A percentile compares a stretch with the other conserved stretches of the same genome.
Evolutionary conservation across 2,329 filamentous ascomycete genomes (phyloP).

Genomic region (Escovopsis sp.): DNA sequence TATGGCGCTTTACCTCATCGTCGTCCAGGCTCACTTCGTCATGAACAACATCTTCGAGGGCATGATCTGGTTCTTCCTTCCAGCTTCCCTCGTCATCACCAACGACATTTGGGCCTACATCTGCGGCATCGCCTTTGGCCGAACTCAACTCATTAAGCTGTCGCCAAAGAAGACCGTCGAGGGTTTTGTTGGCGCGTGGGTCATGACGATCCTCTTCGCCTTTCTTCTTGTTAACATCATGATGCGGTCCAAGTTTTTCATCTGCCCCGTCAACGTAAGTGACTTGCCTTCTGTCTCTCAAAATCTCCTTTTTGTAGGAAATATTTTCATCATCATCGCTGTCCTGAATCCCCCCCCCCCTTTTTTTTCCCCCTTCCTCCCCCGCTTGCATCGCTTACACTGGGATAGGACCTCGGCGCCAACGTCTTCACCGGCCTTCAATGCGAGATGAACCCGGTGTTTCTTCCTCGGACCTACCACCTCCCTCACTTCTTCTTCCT

Average conservation of each 20-base stretch:
- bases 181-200: constrained; percentile 90
- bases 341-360: neutral
- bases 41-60: constrained; percentile 99
- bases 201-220: constrained; percentile 83
- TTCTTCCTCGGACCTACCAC: constrained; percentile 61
- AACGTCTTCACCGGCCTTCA: constrained; percentile 84
- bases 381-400: neutral
- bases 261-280: constrained; percentile 79
- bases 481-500: constrained; percentile 59
- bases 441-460: constrained; percentile 84
- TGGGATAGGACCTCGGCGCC: constrained; percentile 60
- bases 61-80: constrained; percentile 99
- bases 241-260: constrained; percentile 90
- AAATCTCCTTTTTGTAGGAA: neutral
- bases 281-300: neutral
- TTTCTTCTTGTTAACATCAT: constrained; percentile 69
- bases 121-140: constrained; percentile 90
- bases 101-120: constrained; percentile 99
- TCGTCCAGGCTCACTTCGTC: constrained; percentile 95
- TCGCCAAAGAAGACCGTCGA: constrained; percentile 99
- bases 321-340: neutral
- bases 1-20: constrained; percentile 96
- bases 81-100: constrained; percentile 86
- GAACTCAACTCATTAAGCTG: constrained; percentile 92
- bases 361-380: neutral